phyloP scores from a whole-genome alignment of 805 yeast genomes.

The Candida tammaniensis region DNA sequence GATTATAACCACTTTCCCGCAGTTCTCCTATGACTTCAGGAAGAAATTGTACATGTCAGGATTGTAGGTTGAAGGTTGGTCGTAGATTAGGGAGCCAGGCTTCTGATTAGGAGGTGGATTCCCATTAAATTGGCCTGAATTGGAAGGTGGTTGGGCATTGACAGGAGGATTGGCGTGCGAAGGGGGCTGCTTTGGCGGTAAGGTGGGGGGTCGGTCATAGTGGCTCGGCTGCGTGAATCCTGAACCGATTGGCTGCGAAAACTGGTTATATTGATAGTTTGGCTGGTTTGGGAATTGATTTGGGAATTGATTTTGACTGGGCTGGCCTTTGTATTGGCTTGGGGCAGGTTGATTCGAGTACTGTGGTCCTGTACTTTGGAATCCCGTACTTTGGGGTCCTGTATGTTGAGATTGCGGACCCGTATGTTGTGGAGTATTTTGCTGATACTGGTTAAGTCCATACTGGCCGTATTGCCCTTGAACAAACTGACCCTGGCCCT shows the following conservation, averaged over 20 bases:
- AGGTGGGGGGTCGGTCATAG: constrained; percentile 10
- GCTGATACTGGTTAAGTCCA: constrained; percentile 4
- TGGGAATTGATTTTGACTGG: background rate
- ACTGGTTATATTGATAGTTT: no score
- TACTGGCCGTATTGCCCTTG: background rate
- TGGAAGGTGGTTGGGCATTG: constrained; percentile 1
- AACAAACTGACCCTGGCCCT: background rate
- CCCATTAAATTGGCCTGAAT: constrained; percentile 8
- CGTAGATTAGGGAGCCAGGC: constrained; percentile 21
- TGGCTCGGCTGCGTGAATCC: no score
- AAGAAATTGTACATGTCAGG: constrained; percentile 46
- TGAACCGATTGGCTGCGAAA: no score
- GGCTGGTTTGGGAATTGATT: constrained; percentile 2
- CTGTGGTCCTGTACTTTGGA: no score
- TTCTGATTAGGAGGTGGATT: no score
- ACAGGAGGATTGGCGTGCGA: background rate
- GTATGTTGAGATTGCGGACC: no score
- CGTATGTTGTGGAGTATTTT: background rate
- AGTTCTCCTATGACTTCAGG: no score
- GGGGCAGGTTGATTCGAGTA: constrained; percentile 2
- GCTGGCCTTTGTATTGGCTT: background rate
- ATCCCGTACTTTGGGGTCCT: no score
- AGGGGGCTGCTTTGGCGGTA: constrained; percentile 10
- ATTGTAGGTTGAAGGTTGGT: constrained; percentile 45
- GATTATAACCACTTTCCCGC: no score